Base-by-base conservation (phyloP, 139 green algal genomes). In the Edaphochlamys debaryana region DNA sequence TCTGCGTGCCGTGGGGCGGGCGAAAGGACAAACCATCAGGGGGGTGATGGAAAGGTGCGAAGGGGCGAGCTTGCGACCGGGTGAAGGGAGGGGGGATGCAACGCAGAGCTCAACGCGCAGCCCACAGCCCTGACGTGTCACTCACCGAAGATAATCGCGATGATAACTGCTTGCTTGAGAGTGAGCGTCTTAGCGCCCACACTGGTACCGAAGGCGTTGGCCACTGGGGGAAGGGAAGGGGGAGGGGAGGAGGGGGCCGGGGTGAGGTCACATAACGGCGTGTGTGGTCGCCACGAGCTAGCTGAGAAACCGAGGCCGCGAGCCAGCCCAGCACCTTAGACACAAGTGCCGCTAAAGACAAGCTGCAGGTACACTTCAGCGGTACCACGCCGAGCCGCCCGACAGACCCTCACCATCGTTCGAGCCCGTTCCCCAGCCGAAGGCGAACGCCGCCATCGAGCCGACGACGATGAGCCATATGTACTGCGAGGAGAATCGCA, bases 131-230 rank as follows among this genome's bases (percentile, higher is more conserved):
- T n/a, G n/a, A 54, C 45, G 11, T 54, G 9, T 54, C 45, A 54
- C 45, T 54, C 45, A 54, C 45, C 45, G 41, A 73, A 82, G 5
- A 82, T 29, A 27, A 62, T 42, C 20, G 75, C 75, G 58, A 81
- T 81, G 2, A 85, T 34, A 7, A 86, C 82, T 8, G 83, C 87
- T 79, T 91, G 87, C 37, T 80, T 79, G 4, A 91, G 68, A 0
- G 87, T 91, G 32, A 91, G 66, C 3, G 88, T 91, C 85, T 91
- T 91, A 36, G 88, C 84, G 52, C 89, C 89, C n/a, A 93, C 87
- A 34, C 52, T 84, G 0, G 89, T 91, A 4, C 85, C 89, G 64
- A 93, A 81, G 23, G 75, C 75, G n/a, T 81, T 81, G 17, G 75
- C 75, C 11, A 81, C 75, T 89, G 29, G 76, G 52, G 42, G n/a